These are phyloP conservation scores for Mycena pura DNA, from an alignment of 768 basidiomycete genomes.

Conservation along the genomic window DNA sequence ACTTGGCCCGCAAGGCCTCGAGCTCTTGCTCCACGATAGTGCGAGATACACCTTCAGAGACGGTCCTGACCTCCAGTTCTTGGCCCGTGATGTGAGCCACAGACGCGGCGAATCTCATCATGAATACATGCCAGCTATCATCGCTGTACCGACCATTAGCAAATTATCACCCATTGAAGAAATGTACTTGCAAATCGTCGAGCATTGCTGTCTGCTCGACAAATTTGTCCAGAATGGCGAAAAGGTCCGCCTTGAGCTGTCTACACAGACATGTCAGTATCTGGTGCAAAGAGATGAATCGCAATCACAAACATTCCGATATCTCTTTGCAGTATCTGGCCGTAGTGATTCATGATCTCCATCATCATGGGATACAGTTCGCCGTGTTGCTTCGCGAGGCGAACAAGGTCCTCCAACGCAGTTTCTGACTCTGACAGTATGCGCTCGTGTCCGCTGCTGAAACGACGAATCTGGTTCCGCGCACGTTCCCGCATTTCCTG, in stretches of 20 bases:
- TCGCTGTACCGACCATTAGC: slow-evolving; percentile 52
- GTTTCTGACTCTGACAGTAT: slow-evolving; percentile 57
- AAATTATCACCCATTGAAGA: background rate
- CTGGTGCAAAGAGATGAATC: background rate
- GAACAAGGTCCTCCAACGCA: slow-evolving; percentile 65
- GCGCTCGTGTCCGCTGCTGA: slow-evolving; percentile 37
- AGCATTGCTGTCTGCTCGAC: slow-evolving; percentile 64
- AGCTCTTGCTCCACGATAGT: slow-evolving; percentile 61
- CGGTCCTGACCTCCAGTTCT: slow-evolving; percentile 59
- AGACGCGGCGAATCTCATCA: slow-evolving; percentile 65
- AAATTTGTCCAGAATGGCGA: slow-evolving; percentile 69
- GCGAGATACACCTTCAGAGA: slow-evolving; percentile 32
- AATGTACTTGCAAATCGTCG: slow-evolving; percentile 64
- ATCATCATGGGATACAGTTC: slow-evolving; percentile 69
- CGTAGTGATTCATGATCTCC: slow-evolving; percentile 63
- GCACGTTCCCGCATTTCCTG: slow-evolving; percentile 79
- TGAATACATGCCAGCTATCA: slow-evolving; percentile 66
- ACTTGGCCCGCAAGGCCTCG: slow-evolving; percentile 60
- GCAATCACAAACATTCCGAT: slow-evolving; percentile 60
- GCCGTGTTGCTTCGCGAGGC: slow-evolving; percentile 64
- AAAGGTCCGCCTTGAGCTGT: slow-evolving; percentile 64
- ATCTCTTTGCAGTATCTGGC: slow-evolving; percentile 62
- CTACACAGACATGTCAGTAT: slow-evolving; percentile 40
- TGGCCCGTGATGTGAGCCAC: slow-evolving; percentile 73
- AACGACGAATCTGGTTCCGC: slow-evolving; percentile 39